These are phyloP conservation scores for Botryotinia narcissicola DNA, from an alignment of 2,329 filamentous ascomycete genomes.

Conservation along the genomic window DNA sequence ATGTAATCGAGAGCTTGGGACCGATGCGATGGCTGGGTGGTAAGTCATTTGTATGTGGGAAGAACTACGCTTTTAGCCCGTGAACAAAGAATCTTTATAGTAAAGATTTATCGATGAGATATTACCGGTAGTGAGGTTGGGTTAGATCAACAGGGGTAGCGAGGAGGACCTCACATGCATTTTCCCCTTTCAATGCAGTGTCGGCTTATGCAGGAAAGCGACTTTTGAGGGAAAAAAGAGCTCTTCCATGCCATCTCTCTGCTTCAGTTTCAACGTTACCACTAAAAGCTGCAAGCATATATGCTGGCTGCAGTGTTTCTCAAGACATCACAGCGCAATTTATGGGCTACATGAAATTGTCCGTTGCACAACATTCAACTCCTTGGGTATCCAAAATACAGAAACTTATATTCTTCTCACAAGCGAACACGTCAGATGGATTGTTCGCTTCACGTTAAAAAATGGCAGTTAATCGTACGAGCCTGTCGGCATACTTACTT, in stretches of 20 bases:
- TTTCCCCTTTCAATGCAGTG: background rate
- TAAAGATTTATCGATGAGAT: background rate
- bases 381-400: background rate
- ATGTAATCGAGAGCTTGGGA: background rate
- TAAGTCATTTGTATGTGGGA: background rate
- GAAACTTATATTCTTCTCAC: background rate
- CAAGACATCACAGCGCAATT: background rate
- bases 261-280: background rate
- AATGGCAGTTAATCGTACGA: background rate
- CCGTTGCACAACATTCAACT: background rate
- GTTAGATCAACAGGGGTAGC: slow-evolving; percentile 7
- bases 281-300: background rate
- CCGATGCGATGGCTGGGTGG: background rate
- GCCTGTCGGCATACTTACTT: background rate
- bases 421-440: background rate
- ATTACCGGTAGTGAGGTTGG: background rate
- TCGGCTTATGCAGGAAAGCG: background rate
- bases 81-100: background rate
- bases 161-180: background rate
- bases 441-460: background rate
- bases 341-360: background rate
- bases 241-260: background rate
- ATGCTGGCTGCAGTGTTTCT: background rate
- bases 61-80: background rate
- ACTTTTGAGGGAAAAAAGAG: background rate